These are phyloP conservation scores for Saturnispora serradocipensis DNA, from an alignment of 805 yeast genomes.

Conservation along the genomic window DNA sequence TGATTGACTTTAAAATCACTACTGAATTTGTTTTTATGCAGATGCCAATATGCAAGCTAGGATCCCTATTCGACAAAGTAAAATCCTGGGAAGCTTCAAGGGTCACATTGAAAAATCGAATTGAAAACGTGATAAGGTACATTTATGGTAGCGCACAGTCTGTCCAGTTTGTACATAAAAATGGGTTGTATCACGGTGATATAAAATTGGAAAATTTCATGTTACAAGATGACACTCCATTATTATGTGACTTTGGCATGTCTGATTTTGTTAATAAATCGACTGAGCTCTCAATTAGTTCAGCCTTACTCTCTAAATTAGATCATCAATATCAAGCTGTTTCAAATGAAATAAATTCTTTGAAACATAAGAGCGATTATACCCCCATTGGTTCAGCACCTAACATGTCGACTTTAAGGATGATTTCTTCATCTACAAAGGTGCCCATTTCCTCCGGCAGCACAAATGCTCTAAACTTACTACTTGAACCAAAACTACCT, in stretches of 20 bases:
- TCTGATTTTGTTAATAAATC: conserved; percentile 22
- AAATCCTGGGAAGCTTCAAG: conserved; percentile 45
- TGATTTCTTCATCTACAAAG: neutral
- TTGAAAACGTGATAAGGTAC: conserved; percentile 27
- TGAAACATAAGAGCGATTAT: neutral
- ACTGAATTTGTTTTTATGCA: conserved; percentile 55
- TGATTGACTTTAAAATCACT: conserved; percentile 54
- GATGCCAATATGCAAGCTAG: conserved; percentile 59
- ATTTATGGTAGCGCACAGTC: conserved; percentile 50
- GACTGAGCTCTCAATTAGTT: neutral
- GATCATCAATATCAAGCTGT: neutral
- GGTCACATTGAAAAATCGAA: conserved; percentile 11
- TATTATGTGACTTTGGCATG: conserved; percentile 91
- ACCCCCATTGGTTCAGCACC: neutral
- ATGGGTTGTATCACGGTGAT: conserved; percentile 72
- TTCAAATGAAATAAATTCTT: neutral
- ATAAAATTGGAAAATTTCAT: conserved; percentile 74
- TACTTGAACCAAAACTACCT: conserved; percentile 2
- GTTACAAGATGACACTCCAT: conserved; percentile 39
- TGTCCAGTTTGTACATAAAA: conserved; percentile 51
- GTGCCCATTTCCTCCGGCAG: neutral
- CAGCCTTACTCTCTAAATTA: neutral
- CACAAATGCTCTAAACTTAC: conserved; percentile 1
- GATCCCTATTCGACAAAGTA: conserved; percentile 73
- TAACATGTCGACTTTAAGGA: neutral